These are phyloP conservation scores for Melampsora larici-populina DNA, from an alignment of 1,284 basidiomycete species.

Conservation along the genomic window DNA sequence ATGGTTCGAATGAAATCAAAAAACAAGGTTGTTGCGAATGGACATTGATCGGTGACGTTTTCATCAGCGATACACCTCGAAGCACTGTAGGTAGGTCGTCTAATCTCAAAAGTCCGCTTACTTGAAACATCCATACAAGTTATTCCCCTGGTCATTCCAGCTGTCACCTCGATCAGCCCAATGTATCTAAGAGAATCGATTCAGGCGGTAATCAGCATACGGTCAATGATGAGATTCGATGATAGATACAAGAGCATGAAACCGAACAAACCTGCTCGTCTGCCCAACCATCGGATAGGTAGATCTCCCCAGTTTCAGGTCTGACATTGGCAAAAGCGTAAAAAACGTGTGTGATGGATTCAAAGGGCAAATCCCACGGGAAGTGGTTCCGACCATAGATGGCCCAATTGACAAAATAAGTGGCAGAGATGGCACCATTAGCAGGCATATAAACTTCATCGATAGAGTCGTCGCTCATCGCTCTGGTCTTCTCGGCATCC, in stretches of 20 bases:
- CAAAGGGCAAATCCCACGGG: slow-evolving; percentile 49
- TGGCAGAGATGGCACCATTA: slow-evolving; percentile 34
- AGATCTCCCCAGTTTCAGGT: slow-evolving; percentile 51
- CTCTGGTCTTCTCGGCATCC: too few species aligned
- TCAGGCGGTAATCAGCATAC: neutral
- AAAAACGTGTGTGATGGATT: slow-evolving; percentile 51
- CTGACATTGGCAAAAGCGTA: slow-evolving; percentile 54
- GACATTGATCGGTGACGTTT: too few species aligned
- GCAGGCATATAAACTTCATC: slow-evolving; percentile 1
- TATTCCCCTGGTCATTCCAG: slow-evolving; percentile 49
- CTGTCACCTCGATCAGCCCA: slow-evolving; percentile 50
- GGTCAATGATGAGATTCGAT: neutral
- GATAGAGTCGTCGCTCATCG: neutral
- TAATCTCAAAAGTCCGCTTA: slow-evolving; percentile 39
- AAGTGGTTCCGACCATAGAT: slow-evolving; percentile 53
- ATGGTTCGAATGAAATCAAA: too few species aligned
- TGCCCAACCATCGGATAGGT: slow-evolving; percentile 53
- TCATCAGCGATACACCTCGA: neutral
- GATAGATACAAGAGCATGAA: neutral
- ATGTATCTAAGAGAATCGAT: slow-evolving; percentile 47
- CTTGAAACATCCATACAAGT: slow-evolving; percentile 53
- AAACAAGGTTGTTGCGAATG: too few species aligned
- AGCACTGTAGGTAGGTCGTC: neutral
- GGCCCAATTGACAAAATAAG: slow-evolving; percentile 52
- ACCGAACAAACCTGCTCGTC: slow-evolving; percentile 47